Evolutionary conservation across 108 stramenopile species (phyloP).

Genomic region (Skeletonema menzelii): DNA sequence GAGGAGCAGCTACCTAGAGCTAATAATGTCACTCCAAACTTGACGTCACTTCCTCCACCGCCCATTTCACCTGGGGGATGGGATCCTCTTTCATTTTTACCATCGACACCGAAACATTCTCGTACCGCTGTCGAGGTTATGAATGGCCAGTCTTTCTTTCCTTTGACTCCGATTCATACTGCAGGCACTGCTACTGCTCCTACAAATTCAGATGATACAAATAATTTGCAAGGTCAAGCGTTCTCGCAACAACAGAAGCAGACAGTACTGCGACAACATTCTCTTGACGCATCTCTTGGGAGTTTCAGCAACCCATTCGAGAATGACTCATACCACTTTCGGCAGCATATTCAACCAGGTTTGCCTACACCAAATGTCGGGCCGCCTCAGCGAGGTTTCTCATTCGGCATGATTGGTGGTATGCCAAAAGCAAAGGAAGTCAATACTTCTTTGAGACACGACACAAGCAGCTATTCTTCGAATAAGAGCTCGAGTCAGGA

Average conservation of each 20-base stretch:
- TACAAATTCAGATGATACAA: not conserved
- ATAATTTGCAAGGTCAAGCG: not conserved
- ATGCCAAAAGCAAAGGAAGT: conserved; percentile 16
- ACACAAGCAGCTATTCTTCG: not conserved
- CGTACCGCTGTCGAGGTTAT: not conserved
- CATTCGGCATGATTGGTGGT: conserved; percentile 19
- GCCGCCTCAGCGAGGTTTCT: conserved; percentile 13
- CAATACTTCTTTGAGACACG: not conserved
- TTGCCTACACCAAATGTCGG: conserved; percentile 8
- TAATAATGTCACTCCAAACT: not conserved
- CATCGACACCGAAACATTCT: not conserved
- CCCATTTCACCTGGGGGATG: not conserved
- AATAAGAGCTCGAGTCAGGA: not conserved
- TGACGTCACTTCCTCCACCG: not conserved
- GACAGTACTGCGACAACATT: conserved; percentile 17
- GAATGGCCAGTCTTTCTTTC: not conserved
- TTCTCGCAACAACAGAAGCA: not conserved
- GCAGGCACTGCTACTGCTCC: not conserved
- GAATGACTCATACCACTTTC: not conserved
- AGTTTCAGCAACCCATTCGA: conserved; percentile 44
- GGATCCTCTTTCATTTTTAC: not conserved
- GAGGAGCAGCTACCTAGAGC: not conserved
- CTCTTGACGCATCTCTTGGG: conserved; percentile 28
- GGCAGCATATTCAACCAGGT: not conserved
- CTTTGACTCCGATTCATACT: not conserved